phyloP scores from a whole-genome alignment of 345 rosid genomes.

The Adansonia digitata region DNA sequence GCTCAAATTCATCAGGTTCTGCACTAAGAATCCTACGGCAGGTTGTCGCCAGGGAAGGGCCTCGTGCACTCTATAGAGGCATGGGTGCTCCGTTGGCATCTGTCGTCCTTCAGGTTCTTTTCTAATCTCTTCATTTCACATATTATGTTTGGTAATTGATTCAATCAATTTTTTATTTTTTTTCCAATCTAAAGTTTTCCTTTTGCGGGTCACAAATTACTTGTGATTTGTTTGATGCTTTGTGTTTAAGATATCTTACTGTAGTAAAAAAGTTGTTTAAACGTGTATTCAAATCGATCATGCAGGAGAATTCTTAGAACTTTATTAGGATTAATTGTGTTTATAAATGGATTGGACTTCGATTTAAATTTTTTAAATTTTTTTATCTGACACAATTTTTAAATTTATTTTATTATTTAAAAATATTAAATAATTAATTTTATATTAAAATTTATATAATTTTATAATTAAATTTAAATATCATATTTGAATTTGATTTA shows the following conservation, averaged over 20 bases:
- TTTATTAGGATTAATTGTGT: too few species aligned
- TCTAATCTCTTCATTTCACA: not conserved
- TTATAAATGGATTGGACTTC: too few species aligned
- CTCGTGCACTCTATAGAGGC: slow-evolving; percentile 73
- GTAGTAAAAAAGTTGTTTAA: not conserved
- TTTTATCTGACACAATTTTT: too few species aligned
- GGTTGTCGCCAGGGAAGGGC: slow-evolving; percentile 56
- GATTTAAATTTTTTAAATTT: too few species aligned
- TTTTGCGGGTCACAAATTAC: not conserved
- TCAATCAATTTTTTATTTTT: not conserved
- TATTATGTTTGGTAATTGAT: too few species aligned
- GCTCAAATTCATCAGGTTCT: slow-evolving; percentile 55
- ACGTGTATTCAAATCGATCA: not conserved
- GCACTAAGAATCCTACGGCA: slow-evolving; percentile 60
- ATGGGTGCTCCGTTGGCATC: slow-evolving; percentile 96
- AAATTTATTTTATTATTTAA: too few species aligned
- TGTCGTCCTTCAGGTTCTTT: slow-evolving; percentile 75
- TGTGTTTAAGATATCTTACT: not conserved
- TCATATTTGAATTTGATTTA: too few species aligned
- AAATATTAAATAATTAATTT: too few species aligned
- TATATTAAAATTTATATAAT: too few species aligned
- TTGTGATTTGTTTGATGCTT: not conserved
- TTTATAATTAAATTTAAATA: too few species aligned
- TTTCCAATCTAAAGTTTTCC: not conserved
- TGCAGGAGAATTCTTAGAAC: slow-evolving; percentile 1